Evolutionary conservation across 192 early-diverging fungal genomes (phyloP).

Genomic region (Podila minutissima): DNA sequence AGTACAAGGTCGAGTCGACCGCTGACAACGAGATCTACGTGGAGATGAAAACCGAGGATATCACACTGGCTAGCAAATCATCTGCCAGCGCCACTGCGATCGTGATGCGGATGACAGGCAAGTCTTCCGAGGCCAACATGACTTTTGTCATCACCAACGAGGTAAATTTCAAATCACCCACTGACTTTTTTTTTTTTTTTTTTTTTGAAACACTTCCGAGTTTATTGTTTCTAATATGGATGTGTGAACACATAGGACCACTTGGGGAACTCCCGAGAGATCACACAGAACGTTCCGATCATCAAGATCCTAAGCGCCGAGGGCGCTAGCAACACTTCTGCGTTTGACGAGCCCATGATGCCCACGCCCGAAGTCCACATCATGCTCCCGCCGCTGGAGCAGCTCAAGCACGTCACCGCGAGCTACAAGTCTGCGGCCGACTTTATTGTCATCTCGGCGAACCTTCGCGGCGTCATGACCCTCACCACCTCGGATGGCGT

Average conservation of each 20-base stretch:
- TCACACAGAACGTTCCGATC: constrained; percentile 30
- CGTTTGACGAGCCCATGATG: constrained; percentile 54
- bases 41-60: constrained; percentile 71
- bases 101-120: constrained; percentile 72
- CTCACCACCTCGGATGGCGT: constrained; percentile 66
- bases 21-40: constrained; percentile 78
- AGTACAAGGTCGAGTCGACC: constrained; percentile 73
- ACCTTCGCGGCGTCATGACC: constrained; percentile 75
- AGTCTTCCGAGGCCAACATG: constrained; percentile 61
- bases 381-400: constrained; percentile 77
- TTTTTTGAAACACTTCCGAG: constrained; percentile 40
- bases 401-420: constrained; percentile 71
- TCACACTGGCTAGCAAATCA: constrained; percentile 71
- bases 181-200: not conserved
- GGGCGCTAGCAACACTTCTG: constrained; percentile 24
- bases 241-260: constrained; percentile 62
- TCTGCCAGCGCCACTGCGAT: constrained; percentile 62
- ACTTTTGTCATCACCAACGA: constrained; percentile 56
- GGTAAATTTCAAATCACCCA: constrained; percentile 34
- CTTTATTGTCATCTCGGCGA: constrained; percentile 73
- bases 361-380: constrained; percentile 74
- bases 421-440: constrained; percentile 71
- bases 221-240: constrained; percentile 51
- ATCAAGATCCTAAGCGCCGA: constrained; percentile 39
- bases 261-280: constrained; percentile 16